Base-by-base conservation (phyloP, 2,329 filamentous ascomycete species). In the Domatiomyces globalis region DNA sequence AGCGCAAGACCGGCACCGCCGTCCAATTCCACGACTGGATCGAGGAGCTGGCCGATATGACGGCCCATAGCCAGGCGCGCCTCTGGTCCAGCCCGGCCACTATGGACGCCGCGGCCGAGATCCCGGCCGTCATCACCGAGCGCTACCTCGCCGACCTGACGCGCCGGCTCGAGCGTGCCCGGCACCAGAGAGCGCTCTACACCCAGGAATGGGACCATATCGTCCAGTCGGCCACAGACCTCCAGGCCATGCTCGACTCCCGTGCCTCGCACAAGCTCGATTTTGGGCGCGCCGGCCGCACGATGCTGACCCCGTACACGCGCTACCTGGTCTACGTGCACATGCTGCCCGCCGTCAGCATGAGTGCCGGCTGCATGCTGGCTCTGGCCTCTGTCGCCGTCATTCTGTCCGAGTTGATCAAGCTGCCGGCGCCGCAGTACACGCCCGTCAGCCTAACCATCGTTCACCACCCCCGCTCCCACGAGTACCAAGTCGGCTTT, bases 401-500 rank as follows among this genome's bases (percentile, higher is more conserved):
- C 54, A 77, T 96, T 49, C 96, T 89, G 88, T 95, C 89, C 1
- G 92, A 98, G 71, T 70, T 95, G 51, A 80, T 95, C 67, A 94
- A 92, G 65, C 80, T 81, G n/a, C 76, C 87, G 48, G 79, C 85
- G 19, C 84, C 86, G 1, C 78, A 81, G 29, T 73, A 94, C 10
- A 95, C 88, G 1, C 74, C 83, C 43, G 78, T 85, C 56, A 76
- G 75, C 46, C 71, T 83, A 36, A 79, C 68, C 45, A 71, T 75
- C 48, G 66, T 79, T 43, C 71, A 84, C 60, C 85, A 89, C 57
- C 83, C 83, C 65, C 77, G 79, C 36, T 80, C 81, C 43, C 78
- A 82, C 9, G 79, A 80, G 51, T 83, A 83, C 22, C 81, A 85
- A 51, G 82, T 96, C 55, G 87, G 87, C 17, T 88, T 96, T 60